Base-by-base conservation (phyloP, 805 yeast genomes). In the Starmerella apicola region DNA sequence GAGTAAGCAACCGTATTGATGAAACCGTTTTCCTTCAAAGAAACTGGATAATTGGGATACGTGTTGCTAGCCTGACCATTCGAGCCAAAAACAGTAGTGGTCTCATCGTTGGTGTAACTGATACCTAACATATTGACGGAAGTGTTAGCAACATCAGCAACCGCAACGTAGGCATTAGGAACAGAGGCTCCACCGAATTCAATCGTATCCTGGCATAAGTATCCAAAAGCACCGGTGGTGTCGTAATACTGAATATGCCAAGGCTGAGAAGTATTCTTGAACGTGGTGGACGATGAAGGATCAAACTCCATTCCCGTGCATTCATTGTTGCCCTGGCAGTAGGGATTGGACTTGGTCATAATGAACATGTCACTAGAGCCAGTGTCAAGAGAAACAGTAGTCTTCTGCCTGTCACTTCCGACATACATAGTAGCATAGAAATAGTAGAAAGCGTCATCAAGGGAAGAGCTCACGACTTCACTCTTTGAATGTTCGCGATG, bases 321-420 rank as follows among this genome's bases (percentile, higher is more conserved):
- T 24, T 13, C 27, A 13, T 9, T 9, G 27, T 24, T 24, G 27
- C 13, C 13, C 12, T 9, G 12, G 24, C 45, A 45, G 31, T 30
- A 39, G 25, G 49, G 49, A 33, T 42, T 51, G 17, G 32, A 20
- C 5, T 29, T n/a, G 6, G 38, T 32, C 28, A 42, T 43, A 18
- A 76, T 67, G 81, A 81, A 77, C 28, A 78, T 53, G 53, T 78
- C 85, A 1, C 79, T 66, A 0, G 83, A 75, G 3, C 85, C 85
- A 1, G 85, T 78, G 51, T 79, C 88, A 12, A 79, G 53, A 30
- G 74, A 52, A 4, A 76, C 74, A 3, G 61, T 61, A 5, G 76
- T 64, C 3, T 59, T 48, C 48, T 76, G 77, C 1, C 59, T 51
- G 3, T 74, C 67, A 0, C 82, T 71, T 8, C 91, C 88, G 6